Evolutionary conservation across 2,329 filamentous ascomycete genomes (phyloP), one percentile per base, ranked within the genome.

Genomic region (Phyllosticta paracitricarpa): DNA sequence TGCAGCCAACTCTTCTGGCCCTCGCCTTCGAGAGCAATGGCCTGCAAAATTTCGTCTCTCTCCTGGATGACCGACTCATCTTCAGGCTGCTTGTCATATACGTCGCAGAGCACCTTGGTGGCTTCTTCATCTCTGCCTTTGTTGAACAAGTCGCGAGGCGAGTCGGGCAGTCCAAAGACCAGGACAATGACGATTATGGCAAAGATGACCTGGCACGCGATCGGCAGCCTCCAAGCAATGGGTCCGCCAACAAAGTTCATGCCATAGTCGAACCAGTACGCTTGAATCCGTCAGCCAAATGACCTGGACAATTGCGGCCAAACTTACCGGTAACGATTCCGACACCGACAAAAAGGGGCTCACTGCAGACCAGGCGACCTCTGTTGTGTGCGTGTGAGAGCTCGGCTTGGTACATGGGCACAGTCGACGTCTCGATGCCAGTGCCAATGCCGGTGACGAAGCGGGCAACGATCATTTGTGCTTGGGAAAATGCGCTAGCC

Each of bases 21-120:
- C 51, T 57, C 59, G 10, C 59, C 59, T 28, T 61, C 54, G 10
- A 40, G 35, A 67, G 69, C 69, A 60, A 76, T 72, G 51, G 70
- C 71, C 64, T 90, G 86, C 9, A 84, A 73, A 14, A 88, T 85
- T 0, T 87, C 82, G 52, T 84, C 81, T 68, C 82, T 80, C 72
- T 88, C 83, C 10, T 78, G 65, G 10, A 79, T 73, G 2, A 84
- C 84, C 66, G 85, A 80, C 5, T 76, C 73, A 65, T 82, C 79
- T 53, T 84, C 78, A 78, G 66, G 69, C 57, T 82, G 68, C 48
- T 70, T 69, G 10, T 76, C 77, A 58, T 73, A 75, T 26, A 82
- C 73, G 17, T 77, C 78, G 24, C 79, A 78, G 52, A 82, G 73
- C 12, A 81, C 79, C 19, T 73, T 71, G 51, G 74, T 71, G 62